Conservation (phyloP, 2,329 filamentous ascomycete genomes). For the Ciborinia camelliae region DNA sequence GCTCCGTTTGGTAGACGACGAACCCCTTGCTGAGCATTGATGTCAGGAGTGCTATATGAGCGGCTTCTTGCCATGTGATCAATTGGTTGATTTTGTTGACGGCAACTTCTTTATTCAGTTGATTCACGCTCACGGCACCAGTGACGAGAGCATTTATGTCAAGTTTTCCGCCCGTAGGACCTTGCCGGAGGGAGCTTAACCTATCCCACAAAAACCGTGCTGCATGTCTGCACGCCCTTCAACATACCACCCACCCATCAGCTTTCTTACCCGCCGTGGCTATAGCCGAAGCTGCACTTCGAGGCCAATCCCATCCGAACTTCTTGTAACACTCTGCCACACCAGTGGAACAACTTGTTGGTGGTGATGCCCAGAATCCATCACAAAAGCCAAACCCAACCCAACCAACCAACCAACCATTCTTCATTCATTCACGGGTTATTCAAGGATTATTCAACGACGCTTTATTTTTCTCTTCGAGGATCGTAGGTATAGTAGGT, state of each 20-base stretch:
- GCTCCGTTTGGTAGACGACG: constrained; percentile 52
- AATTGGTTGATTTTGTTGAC: constrained; percentile 79
- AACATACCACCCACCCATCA: constrained; percentile 74
- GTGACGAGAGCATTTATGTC: constrained; percentile 94
- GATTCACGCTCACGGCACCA: constrained; percentile 64
- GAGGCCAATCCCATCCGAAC: constrained; percentile 76
- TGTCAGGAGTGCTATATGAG: constrained; percentile 94
- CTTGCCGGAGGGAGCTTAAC: constrained; percentile 80
- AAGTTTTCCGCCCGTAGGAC: constrained; percentile 78
- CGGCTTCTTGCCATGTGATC: constrained; percentile 89
- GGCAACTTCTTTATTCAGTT: constrained; percentile 68
- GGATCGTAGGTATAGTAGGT: too few species aligned
- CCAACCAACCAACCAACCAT: too few species aligned
- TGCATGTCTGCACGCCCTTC: constrained; percentile 63
- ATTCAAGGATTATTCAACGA: too few species aligned
- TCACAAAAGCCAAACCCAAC: too few species aligned
- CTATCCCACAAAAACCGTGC: constrained; percentile 65
- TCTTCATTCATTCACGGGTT: too few species aligned
- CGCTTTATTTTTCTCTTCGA: too few species aligned
- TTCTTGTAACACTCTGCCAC: too few species aligned
- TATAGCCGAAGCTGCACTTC: constrained; percentile 65
- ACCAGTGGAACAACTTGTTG: too few species aligned
- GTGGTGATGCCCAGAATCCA: too few species aligned
- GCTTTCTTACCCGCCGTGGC: constrained; percentile 60
- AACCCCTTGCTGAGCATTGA: constrained; percentile 60